Base-by-base conservation (phyloP, 1,139 yeast genomes). In the Zygosaccharomyces sapae region DNA sequence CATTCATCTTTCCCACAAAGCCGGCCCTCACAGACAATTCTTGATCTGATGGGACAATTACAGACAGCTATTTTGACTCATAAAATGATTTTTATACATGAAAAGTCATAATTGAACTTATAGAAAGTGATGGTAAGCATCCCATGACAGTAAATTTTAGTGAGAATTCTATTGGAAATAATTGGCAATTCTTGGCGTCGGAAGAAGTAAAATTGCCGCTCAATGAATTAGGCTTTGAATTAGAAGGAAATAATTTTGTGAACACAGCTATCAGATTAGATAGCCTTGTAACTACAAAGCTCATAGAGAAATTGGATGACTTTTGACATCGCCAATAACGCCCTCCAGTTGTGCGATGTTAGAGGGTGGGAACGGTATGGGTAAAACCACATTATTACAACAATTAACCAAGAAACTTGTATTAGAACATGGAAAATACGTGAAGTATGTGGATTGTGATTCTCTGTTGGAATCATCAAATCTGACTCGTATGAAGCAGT, bases 291-390 rank as follows among this genome's bases (percentile, higher is more conserved):
- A 70, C 83, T 41, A 83, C 81, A 33, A 60, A 66, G 2, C 62
- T 73, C 1, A 56, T 82, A 5, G 64, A 63, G 0, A 72, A 72
- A n/a, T 62, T 80, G n/a, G 60, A 71, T 0, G 72, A 71, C 65
- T 76, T 0, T 63, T 86, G 8, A 42, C 51, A 3, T 41, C 45
- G 4, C 62, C 64, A 4, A 24, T 57, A 1, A 34, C 51, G 10
- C 52, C 62, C n/a, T 52, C 64, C 63, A 75, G 43, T 75, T 82
- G 40, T 2, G 66, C 74, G 1, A 68, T 87, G 45, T 62, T 90
- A 0, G 76, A 80, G 56, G 97, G 97, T 0, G 71, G 81, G 33
- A 71, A 88, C 0, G 97, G 96, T 0, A 76, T 88, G 52, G 97
- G 97, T 1, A 90, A 90, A 62, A 70, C 92, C 0, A 69, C 80